A percentile compares a stretch with the other conserved stretches of the same genome.
Conservation (phyloP, 192 early-diverging fungal genomes). For the Umbelopsis vinacea region DNA sequence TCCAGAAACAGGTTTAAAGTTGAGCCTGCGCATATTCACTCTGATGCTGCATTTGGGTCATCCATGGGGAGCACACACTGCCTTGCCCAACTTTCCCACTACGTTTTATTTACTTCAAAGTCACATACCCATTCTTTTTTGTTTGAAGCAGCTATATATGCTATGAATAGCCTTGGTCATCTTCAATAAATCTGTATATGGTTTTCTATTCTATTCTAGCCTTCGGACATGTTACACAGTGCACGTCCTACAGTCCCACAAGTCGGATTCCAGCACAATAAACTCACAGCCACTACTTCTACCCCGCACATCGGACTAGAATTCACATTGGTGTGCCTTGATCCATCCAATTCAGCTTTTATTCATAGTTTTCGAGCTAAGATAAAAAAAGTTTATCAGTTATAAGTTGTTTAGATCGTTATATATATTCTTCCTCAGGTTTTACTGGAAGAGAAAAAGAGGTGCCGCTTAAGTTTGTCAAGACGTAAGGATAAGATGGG, state of each 20-base stretch:
- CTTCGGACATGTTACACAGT: background rate
- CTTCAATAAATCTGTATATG: background rate
- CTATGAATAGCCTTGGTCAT: background rate
- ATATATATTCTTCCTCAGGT: too few relatives aligned
- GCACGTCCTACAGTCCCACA: slow-evolving; percentile 23
- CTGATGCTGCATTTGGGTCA: background rate
- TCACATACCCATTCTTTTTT: too few relatives aligned
- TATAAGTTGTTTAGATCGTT: too few relatives aligned
- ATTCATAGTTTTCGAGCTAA: too few relatives aligned
- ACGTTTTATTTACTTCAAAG: too few relatives aligned
- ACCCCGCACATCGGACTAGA: background rate
- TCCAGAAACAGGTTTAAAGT: background rate
- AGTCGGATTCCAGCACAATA: background rate
- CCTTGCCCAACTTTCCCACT: too few relatives aligned
- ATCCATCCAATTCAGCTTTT: too few relatives aligned
- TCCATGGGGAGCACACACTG: background rate
- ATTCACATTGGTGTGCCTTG: too few relatives aligned
- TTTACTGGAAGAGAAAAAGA: background rate
- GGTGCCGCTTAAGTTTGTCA: background rate
- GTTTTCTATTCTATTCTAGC: background rate
- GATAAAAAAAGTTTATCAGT: too few relatives aligned
- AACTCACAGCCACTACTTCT: background rate
- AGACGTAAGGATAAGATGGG: background rate
- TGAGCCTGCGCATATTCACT: background rate
- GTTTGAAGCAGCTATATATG: background rate